Conservation (phyloP, 2,329 filamentous ascomycete genomes). For the Pseudopyricularia javanii region DNA sequence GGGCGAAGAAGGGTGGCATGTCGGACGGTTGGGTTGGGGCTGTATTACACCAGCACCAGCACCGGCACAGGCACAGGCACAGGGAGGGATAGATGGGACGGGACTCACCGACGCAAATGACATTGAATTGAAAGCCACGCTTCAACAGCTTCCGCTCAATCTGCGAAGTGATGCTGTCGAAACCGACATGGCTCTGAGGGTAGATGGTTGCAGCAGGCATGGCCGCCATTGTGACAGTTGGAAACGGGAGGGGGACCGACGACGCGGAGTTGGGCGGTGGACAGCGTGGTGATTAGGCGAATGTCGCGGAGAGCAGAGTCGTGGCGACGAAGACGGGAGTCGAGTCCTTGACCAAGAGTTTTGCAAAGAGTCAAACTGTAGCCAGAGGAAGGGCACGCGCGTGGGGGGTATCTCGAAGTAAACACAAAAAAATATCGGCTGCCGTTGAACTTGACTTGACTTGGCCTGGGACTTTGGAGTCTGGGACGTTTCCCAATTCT, state of each 20-base stretch:
- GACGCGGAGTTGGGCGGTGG: background rate
- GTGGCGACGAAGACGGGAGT: background rate
- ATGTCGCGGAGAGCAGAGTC: background rate
- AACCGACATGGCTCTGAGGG: slow-evolving; percentile 97
- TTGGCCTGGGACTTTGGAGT: slow-evolving; percentile 2
- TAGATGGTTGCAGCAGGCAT: slow-evolving; percentile 65
- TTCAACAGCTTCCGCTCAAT: slow-evolving; percentile 99
- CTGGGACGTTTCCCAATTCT: background rate
- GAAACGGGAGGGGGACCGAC: slow-evolving; percentile 10
- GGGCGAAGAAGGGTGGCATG: too few species aligned
- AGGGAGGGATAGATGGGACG: background rate
- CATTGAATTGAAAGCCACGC: slow-evolving; percentile 98
- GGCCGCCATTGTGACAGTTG: slow-evolving; percentile 33
- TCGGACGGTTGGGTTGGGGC: too few species aligned
- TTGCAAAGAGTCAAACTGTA: background rate
- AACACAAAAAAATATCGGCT: background rate
- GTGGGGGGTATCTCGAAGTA: background rate
- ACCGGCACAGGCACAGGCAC: background rate
- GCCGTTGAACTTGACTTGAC: background rate
- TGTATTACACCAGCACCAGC: background rate
- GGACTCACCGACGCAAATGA: slow-evolving; percentile 86
- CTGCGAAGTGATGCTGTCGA: slow-evolving; percentile 99
- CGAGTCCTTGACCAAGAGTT: too few species aligned
- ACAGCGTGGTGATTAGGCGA: background rate
- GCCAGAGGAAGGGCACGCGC: too few species aligned